phyloP scores from a whole-genome alignment of 208 protist genomes.

The Leishmania braziliensis region DNA sequence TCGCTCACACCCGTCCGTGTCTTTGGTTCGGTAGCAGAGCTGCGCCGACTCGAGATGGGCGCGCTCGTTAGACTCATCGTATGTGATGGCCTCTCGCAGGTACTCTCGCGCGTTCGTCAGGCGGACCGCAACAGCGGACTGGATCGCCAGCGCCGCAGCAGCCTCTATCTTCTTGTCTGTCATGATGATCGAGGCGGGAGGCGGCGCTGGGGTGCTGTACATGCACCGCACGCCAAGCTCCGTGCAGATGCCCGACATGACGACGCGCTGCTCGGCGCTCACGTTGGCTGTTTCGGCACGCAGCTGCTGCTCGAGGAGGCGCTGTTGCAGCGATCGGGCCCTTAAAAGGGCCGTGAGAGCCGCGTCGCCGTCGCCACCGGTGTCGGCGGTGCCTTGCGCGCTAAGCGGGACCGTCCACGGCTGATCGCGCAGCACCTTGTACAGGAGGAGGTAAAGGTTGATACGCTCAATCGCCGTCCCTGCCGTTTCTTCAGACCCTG shows the following conservation, averaged over 20 bases:
- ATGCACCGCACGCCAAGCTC: conserved; percentile 69
- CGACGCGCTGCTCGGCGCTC: conserved; percentile 71
- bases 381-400: background rate
- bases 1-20: conserved; percentile 89
- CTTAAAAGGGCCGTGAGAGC: conserved; percentile 65
- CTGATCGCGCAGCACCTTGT: conserved; percentile 72
- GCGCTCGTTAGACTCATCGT: conserved; percentile 79
- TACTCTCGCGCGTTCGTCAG: conserved; percentile 63
- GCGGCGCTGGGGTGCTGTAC: conserved; percentile 22
- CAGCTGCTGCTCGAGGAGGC: conserved; percentile 74
- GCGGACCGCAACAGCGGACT: conserved; percentile 20
- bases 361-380: conserved; percentile 13
- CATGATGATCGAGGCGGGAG: conserved; percentile 16
- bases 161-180: conserved; percentile 31
- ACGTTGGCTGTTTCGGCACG: conserved; percentile 81
- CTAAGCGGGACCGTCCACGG: conserved; percentile 22
- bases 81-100: conserved; percentile 87
- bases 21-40: conserved; percentile 71
- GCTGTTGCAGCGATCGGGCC: conserved; percentile 72
- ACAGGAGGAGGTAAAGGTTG: conserved; percentile 87
- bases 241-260: conserved; percentile 79
- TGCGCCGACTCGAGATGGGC: conserved; percentile 81
- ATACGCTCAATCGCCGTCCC: conserved; percentile 71
- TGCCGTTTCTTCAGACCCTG: conserved; percentile 35
- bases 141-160: conserved; percentile 20